phyloP scores from a whole-genome alignment of 1,139 yeast genomes.

The Geotrichum carabidarum region DNA sequence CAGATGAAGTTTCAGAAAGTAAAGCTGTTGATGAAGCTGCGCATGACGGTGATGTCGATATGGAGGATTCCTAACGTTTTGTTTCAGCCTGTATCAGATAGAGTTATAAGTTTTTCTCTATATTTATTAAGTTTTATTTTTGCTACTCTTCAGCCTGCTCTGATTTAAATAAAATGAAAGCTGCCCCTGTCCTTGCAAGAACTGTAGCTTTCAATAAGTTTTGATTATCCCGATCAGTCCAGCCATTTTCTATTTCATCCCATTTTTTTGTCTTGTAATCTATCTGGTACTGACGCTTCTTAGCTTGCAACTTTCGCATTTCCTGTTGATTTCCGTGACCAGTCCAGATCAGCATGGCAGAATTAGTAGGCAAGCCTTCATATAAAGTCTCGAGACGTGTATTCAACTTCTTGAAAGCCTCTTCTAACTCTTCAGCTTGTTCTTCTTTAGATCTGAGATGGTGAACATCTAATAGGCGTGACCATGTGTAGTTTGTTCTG shows the following conservation, averaged over 20 bases:
- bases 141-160: constrained; percentile 15
- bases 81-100: too few species aligned
- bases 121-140: not conserved
- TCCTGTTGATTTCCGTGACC: constrained; percentile 59
- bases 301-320: constrained; percentile 47
- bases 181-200: constrained; percentile 42
- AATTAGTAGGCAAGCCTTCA: constrained; percentile 50
- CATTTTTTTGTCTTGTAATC: constrained; percentile 44
- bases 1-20: too few species aligned
- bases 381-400: constrained; percentile 48
- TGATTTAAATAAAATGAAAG: constrained; percentile 47
- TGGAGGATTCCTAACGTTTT: too few species aligned
- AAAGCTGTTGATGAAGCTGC: too few species aligned
- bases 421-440: constrained; percentile 22
- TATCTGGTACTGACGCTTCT: constrained; percentile 40
- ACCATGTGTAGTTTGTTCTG: constrained; percentile 47
- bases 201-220: constrained; percentile 42
- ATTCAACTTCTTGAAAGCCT: constrained; percentile 40
- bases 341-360: constrained; percentile 57
- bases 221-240: constrained; percentile 50
- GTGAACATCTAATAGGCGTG: constrained; percentile 56
- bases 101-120: not conserved
- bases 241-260: constrained; percentile 45
- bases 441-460: constrained; percentile 35
- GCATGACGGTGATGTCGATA: too few species aligned